A percentile compares a stretch with the other conserved stretches of the same genome.
Conservation (phyloP, 768 basidiomycete species). For the Russula griseocarnosa region DNA sequence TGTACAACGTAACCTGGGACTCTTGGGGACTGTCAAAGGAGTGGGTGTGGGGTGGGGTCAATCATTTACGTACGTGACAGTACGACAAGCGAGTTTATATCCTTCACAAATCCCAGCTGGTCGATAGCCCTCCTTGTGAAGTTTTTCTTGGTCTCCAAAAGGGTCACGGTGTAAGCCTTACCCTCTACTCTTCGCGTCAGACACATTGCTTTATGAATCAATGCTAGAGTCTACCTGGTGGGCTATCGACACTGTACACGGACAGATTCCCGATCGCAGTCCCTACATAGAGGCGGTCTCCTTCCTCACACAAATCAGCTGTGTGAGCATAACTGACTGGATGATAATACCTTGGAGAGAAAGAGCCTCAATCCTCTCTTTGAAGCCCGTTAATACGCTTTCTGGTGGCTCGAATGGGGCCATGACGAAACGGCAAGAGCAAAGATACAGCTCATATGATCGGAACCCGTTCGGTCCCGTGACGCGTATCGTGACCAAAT, state of each 20-base stretch:
- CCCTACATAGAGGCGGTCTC: slow-evolving; percentile 58
- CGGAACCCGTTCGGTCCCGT: neutral
- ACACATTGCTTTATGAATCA: neutral
- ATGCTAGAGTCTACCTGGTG: slow-evolving; percentile 35
- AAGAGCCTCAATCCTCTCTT: slow-evolving; percentile 26
- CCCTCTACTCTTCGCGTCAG: slow-evolving; percentile 30
- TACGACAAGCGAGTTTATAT: slow-evolving; percentile 79
- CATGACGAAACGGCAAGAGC: neutral
- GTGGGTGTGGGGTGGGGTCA: neutral
- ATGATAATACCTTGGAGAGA: slow-evolving; percentile 19
- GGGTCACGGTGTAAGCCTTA: slow-evolving; percentile 36
- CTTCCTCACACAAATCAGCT: slow-evolving; percentile 32
- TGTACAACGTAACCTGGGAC: slow-evolving; percentile 65
- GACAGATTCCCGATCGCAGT: slow-evolving; percentile 54
- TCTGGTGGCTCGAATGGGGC: slow-evolving; percentile 27
- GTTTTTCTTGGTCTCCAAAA: slow-evolving; percentile 63
- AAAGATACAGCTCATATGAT: slow-evolving; percentile 4
- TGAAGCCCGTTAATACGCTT: slow-evolving; percentile 19
- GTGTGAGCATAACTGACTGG: neutral
- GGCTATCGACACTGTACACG: slow-evolving; percentile 46
- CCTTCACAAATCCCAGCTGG: slow-evolving; percentile 79
- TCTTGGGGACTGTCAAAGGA: slow-evolving; percentile 45
- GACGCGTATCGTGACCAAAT: too few species aligned
- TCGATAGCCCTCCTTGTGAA: slow-evolving; percentile 73
- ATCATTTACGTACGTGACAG: slow-evolving; percentile 61